Evolutionary conservation across 1,139 yeast genomes (phyloP).

Genomic region (Lodderomyces margitis): DNA sequence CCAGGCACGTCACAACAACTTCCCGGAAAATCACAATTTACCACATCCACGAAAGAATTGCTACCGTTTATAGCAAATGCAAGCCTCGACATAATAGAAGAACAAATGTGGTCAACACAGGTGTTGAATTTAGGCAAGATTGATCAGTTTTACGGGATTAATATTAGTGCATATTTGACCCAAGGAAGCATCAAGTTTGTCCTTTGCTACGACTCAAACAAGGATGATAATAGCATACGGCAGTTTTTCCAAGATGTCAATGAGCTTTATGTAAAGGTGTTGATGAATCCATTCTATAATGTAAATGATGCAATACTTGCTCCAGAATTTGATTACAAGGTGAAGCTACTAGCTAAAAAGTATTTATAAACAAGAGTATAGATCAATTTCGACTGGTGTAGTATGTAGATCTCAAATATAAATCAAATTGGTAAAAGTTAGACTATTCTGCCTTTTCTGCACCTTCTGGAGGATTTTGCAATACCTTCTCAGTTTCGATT

Average conservation of each 20-base stretch:
- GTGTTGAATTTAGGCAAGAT: slow-evolving; percentile 69
- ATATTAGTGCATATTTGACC: slow-evolving; percentile 79
- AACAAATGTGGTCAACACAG: slow-evolving; percentile 74
- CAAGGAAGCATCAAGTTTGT: slow-evolving; percentile 85
- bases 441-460: slow-evolving; percentile 6
- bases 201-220: slow-evolving; percentile 62
- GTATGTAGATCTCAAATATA: no score
- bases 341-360: slow-evolving; percentile 71
- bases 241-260: slow-evolving; percentile 84
- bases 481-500: slow-evolving; percentile 40
- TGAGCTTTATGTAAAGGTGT: slow-evolving; percentile 82
- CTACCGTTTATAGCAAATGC: slow-evolving; percentile 88
- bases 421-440: no score
- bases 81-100: slow-evolving; percentile 85
- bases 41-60: slow-evolving; percentile 70
- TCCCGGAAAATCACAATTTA: slow-evolving; percentile 65
- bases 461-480: slow-evolving; percentile 22
- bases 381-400: background rate
- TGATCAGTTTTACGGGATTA: slow-evolving; percentile 82
- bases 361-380: slow-evolving; percentile 45
- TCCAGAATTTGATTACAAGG: slow-evolving; percentile 73
- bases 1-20: slow-evolving; percentile 14
- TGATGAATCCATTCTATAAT: slow-evolving; percentile 83
- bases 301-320: slow-evolving; percentile 74
- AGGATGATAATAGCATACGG: slow-evolving; percentile 72